Evolutionary conservation across 805 yeast species (phyloP), one percentile per base, ranked within the genome.

Genomic region (Candida tibetensis): DNA sequence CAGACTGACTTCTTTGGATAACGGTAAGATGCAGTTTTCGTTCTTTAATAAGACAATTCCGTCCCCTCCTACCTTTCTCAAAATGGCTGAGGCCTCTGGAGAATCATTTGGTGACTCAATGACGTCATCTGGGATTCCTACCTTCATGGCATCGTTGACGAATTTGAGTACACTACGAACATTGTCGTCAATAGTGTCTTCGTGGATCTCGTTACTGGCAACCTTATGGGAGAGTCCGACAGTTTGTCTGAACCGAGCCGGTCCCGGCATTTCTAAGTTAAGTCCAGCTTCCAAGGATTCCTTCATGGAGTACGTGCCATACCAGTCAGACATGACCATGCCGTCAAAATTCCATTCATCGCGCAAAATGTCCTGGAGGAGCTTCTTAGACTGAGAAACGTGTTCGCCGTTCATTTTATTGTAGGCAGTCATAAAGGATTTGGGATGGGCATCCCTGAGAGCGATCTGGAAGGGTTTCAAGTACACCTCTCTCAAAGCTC

Each of bases 251-350:
- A 68, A 69, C 32, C 71, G 57, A 2, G 79, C 60, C 14, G 79
- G 76, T 26, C 85, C 86, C 1, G 86, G 86, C 82, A 78, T 77
- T 55, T 81, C 86, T 48, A 81, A 60, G 51, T 79, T 81, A 39
- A 81, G 60, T 5, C 85, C 85, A 25, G 76, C 76, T 28, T 70
- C 66, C 32, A 79, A 53, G 10, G 81, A 49, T 30, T 66, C 71
- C 30, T 62, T 64, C 26, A 61, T 59, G 12, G 79, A 66, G 53
- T 74, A 78, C 7, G 71, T 66, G 17, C 85, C 86, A 51, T 51
- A 73, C 85, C 85, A 80, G 57, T 80, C 86, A 19, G 81, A 73
- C 79, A 81, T 77, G 25, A 71, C 53, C 27, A 72, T 54, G 30
- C 85, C 85, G 5, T 72, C 62, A 60, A 68, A 80, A 4, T 64